Conservation (phyloP, 306 rosid species). For the Pueraria montana region DNA sequence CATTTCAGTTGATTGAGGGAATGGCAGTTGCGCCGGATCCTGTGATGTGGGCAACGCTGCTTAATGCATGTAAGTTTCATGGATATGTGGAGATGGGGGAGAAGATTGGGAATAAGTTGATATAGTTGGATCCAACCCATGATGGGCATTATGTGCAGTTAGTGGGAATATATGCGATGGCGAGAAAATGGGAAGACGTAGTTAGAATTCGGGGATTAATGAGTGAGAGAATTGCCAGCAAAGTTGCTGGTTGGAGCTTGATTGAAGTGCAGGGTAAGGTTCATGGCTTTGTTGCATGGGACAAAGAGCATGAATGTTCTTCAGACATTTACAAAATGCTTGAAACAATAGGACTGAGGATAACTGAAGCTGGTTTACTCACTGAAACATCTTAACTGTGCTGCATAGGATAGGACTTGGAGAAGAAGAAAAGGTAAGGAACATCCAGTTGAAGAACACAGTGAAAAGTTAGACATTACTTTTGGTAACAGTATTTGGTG, state of each 20-base stretch:
- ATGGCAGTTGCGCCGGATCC: slow-evolving; percentile 71
- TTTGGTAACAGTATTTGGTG: slow-evolving; percentile 57
- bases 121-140: slow-evolving; percentile 76
- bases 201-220: slow-evolving; percentile 73
- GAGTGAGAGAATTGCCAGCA: slow-evolving; percentile 56
- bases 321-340: slow-evolving; percentile 68
- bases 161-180: slow-evolving; percentile 73
- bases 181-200: slow-evolving; percentile 87
- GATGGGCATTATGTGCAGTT: slow-evolving; percentile 88
- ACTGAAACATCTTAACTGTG: slow-evolving; percentile 53
- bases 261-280: slow-evolving; percentile 75
- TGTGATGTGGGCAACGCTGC: slow-evolving; percentile 78
- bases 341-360: slow-evolving; percentile 57
- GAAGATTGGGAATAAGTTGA: slow-evolving; percentile 73
- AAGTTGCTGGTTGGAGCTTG: slow-evolving; percentile 87
- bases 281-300: slow-evolving; percentile 82
- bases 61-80: slow-evolving; percentile 77
- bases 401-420: slow-evolving; percentile 57
- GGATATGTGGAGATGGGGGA: slow-evolving; percentile 76
- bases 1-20: slow-evolving; percentile 59
- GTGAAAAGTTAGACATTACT: slow-evolving; percentile 66
- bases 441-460: slow-evolving; percentile 55
- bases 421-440: slow-evolving; percentile 66
- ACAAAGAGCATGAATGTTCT: slow-evolving; percentile 66
- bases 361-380: slow-evolving; percentile 64